These are phyloP conservation scores for Talaromyces trachyspermus DNA, from an alignment of 495 filamentous ascomycete species.

Conservation along the genomic window DNA sequence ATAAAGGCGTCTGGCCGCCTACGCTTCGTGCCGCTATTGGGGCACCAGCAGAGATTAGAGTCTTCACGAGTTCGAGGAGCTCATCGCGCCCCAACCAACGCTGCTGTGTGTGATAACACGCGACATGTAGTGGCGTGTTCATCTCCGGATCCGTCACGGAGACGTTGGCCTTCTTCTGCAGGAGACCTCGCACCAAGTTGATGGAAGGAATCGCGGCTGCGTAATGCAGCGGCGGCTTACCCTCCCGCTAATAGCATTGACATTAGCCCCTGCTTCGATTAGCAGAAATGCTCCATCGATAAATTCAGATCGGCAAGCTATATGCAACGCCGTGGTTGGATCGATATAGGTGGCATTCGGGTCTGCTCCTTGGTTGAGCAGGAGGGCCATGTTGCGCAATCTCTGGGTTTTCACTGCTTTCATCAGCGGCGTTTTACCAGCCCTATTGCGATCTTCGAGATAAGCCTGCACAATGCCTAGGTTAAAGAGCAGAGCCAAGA, in stretches of 20 bases:
- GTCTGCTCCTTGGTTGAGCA: not conserved
- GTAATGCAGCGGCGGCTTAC: not conserved
- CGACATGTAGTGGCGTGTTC: not conserved
- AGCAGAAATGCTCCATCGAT: not conserved
- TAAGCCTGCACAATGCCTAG: not conserved
- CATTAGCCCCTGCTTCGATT: not conserved
- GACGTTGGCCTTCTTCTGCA: not conserved
- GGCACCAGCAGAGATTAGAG: not conserved
- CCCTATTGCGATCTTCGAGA: not conserved
- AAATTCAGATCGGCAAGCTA: not conserved
- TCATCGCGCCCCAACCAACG: too few species aligned
- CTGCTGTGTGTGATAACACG: too few species aligned
- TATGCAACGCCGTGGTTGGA: not conserved
- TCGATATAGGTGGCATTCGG: not conserved
- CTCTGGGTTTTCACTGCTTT: not conserved
- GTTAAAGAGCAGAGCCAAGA: not conserved
- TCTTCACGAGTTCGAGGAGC: not conserved
- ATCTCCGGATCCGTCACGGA: not conserved
- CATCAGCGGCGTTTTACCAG: conserved; percentile 1
- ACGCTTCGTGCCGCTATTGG: not conserved
- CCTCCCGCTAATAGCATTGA: not conserved
- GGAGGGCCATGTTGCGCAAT: not conserved
- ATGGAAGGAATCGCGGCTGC: not conserved
- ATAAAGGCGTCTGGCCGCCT: not conserved
- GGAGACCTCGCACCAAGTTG: not conserved